Evolutionary conservation across 2,329 filamentous ascomycete species (phyloP), one percentile per base, ranked within the genome.

Genomic region (Botrytis aclada): DNA sequence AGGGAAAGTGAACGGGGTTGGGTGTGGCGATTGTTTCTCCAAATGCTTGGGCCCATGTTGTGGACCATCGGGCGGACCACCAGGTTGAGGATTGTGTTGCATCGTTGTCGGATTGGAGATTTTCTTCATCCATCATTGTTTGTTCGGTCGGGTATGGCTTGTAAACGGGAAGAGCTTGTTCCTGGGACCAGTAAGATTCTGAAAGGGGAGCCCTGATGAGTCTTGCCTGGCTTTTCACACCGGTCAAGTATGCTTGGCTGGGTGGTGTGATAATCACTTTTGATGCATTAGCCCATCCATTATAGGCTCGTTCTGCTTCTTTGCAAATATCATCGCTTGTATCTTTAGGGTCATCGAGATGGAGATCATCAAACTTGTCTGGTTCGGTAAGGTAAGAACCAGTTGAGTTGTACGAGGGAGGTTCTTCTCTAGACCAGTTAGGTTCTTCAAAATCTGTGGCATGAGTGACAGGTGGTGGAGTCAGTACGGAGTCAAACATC

Each of bases 91-190:
- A 29, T 29, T 41, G 60, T 43, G 60, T 1, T 63, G 25, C 22
- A 41, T 29, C 8, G 0, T 12, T 7, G 25, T 7, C 3, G 16
- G 4, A 12, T 20, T 43, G 25, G 1, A 25, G 3, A 0, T 12
- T 29, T 25, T 9, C 8, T 39, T n/a, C 25, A 41, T 41, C 25
- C 9, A 20, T 10, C 3, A 1, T 63, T 1, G 16, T 43, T 18
- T 29, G 16, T 41, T 9, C 25, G 4, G 10, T 9, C 5, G 9
- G 25, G 25, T n/a, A 10, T 25, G 37, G 60, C 8, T 9, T 20
- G 9, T 41, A 29, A 39, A n/a, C 1, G 22, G 25, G 37, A 10
- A 7, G 14, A 29, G 16, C 18, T 29, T 63, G 60, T 9, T 43
- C 60, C 1, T 22, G n/a, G 3, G 60, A 9, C 25, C 3, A 4